These are phyloP conservation scores for Chenopodium suecicum DNA, from an alignment of 148 eudicot species.

Conservation along the genomic window DNA sequence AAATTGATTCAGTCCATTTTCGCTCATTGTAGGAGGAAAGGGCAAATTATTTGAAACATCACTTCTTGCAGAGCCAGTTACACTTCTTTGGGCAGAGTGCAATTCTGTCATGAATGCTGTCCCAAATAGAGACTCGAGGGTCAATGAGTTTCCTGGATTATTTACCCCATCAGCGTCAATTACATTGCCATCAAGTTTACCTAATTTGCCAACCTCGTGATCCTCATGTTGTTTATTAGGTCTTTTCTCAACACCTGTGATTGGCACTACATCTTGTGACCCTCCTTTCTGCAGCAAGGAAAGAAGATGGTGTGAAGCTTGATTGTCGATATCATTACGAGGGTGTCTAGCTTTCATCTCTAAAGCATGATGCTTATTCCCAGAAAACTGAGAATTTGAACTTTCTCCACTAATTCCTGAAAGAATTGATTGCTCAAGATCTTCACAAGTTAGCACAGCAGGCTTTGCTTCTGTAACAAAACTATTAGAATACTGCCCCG, in stretches of 20 bases:
- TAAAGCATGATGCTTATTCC: conserved; percentile 27
- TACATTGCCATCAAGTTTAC: conserved; percentile 26
- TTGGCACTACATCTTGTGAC: conserved; percentile 23
- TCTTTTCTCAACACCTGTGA: conserved; percentile 33
- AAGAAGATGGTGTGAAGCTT: conserved; percentile 79
- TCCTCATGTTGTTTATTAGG: conserved; percentile 20
- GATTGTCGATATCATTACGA: conserved; percentile 41
- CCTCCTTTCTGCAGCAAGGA: conserved; percentile 71
- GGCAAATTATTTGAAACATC: conserved; percentile 34
- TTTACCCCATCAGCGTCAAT: conserved; percentile 32
- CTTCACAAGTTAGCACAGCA: conserved; percentile 89
- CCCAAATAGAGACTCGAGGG: conserved; percentile 86
- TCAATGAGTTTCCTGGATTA: conserved; percentile 43
- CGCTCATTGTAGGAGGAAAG: conserved; percentile 29
- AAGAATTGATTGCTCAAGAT: conserved; percentile 88
- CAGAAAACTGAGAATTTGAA: conserved; percentile 32
- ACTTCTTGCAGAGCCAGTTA: conserved; percentile 38
- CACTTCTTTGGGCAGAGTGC: conserved; percentile 63
- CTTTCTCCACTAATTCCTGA: conserved; percentile 54
- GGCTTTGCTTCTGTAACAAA: conserved; percentile 46
- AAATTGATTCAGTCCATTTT: conserved; percentile 32
- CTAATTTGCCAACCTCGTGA: conserved; percentile 27
- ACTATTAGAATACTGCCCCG: conserved; percentile 34
- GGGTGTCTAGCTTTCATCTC: conserved; percentile 32
- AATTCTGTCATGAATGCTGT: conserved; percentile 90